phyloP scores from a whole-genome alignment of 2,329 filamentous ascomycete genomes.

The Xylaria digitata region DNA sequence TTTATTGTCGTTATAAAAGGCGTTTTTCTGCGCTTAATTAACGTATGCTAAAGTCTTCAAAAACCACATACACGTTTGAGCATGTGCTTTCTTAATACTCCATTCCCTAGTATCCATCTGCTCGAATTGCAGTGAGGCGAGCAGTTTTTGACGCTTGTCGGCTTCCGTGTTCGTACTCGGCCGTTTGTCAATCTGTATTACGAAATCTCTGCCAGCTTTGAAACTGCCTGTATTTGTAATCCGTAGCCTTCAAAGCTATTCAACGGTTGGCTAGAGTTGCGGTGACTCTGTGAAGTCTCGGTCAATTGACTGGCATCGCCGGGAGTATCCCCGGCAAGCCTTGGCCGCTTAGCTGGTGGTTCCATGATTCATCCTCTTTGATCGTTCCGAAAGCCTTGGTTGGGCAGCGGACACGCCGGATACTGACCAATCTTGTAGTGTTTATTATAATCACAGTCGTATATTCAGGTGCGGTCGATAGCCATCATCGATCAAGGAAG shows the following conservation, averaged over 20 bases:
- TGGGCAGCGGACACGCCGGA: too few relatives aligned
- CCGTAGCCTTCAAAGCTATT: slow-evolving; percentile 17
- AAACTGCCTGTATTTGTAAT: slow-evolving; percentile 17
- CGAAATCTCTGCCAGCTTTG: not conserved
- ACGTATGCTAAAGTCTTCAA: slow-evolving; percentile 45
- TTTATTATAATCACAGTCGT: not conserved
- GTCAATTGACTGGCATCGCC: not conserved
- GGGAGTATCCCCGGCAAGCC: not conserved
- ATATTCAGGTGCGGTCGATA: not conserved
- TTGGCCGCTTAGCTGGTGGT: slow-evolving; percentile 3
- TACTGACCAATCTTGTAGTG: not conserved
- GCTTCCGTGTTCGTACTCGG: not conserved
- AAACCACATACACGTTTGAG: slow-evolving; percentile 46
- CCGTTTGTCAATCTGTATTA: not conserved
- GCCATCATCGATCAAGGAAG: too few relatives aligned
- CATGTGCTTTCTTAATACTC: slow-evolving; percentile 40
- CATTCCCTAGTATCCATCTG: slow-evolving; percentile 41
- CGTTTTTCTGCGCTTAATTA: slow-evolving; percentile 48
- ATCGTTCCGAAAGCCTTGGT: not conserved
- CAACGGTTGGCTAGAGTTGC: not conserved
- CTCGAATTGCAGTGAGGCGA: slow-evolving; percentile 38
- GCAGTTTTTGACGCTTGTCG: slow-evolving; percentile 1
- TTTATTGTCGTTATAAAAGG: slow-evolving; percentile 45
- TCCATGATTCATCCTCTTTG: slow-evolving; percentile 7
- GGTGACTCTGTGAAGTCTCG: not conserved